A percentile compares a stretch with the other conserved stretches of the same genome.
Evolutionary conservation across 257 asterid species (phyloP).

Genomic region (Paulownia fortunei): DNA sequence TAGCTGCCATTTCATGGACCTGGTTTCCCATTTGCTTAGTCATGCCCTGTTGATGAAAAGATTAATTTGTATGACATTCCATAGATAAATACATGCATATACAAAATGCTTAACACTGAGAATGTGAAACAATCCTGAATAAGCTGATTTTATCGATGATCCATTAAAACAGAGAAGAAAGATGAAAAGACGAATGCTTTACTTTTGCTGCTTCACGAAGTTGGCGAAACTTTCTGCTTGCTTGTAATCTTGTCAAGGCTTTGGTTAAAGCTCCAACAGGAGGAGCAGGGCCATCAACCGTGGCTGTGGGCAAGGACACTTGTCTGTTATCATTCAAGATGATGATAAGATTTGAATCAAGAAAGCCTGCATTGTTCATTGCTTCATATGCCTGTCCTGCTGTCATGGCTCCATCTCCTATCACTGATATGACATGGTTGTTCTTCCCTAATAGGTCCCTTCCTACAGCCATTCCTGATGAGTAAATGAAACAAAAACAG

Average conservation of each 20-base stretch:
- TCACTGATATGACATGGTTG: constrained; percentile 69
- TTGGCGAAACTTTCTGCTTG: constrained; percentile 53
- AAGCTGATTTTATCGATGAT: too few species aligned
- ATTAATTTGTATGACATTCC: not conserved
- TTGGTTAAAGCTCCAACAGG: constrained; percentile 79
- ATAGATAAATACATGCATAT: not conserved
- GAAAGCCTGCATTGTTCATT: constrained; percentile 75
- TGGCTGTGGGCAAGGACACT: constrained; percentile 75
- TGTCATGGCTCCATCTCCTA: constrained; percentile 90
- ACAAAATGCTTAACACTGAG: not conserved
- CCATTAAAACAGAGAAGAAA: not conserved
- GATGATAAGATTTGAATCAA: constrained; percentile 66
- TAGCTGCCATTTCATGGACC: constrained; percentile 60
- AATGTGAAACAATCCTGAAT: too few species aligned
- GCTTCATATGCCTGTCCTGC: constrained; percentile 91
- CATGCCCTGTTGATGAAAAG: constrained; percentile 31
- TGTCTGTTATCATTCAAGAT: constrained; percentile 73
- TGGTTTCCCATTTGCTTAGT: constrained; percentile 55
- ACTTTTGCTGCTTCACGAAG: constrained; percentile 71
- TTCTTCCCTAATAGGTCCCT: constrained; percentile 64
- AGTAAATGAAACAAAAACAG: too few species aligned
- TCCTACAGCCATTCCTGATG: constrained; percentile 72
- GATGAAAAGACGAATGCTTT: not conserved
- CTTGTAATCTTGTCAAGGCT: constrained; percentile 56
- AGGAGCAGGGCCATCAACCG: constrained; percentile 78